Percentiles rank a stretch among this genome's conserved stretches.
phyloP scores from a whole-genome alignment of 768 basidiomycete species.

The Russula brevipes region DNA sequence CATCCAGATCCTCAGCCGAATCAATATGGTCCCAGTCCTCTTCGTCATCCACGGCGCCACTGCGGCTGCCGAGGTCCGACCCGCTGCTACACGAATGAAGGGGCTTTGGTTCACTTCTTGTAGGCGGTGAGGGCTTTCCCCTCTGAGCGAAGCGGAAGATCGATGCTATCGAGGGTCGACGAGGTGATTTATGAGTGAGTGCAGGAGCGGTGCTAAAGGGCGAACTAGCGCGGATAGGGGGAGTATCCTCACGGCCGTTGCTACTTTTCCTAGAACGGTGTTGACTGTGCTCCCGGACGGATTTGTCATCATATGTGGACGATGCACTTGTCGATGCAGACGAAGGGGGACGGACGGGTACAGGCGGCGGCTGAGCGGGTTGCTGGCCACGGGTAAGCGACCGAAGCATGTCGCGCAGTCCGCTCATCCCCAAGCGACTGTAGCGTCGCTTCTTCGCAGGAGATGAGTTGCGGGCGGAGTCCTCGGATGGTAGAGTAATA shows the following conservation, averaged over 20 bases:
- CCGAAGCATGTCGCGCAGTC: conserved; percentile 67
- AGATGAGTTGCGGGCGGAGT: conserved; percentile 36
- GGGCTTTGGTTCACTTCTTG: not conserved
- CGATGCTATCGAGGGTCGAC: conserved; percentile 75
- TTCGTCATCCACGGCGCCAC: conserved; percentile 44
- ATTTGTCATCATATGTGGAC: conserved; percentile 39
- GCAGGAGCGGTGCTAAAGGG: conserved; percentile 41
- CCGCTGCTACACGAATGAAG: conserved; percentile 23
- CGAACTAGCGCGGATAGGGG: conserved; percentile 39
- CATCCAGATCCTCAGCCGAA: conserved; percentile 56
- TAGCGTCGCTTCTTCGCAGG: conserved; percentile 47
- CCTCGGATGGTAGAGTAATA: conserved; percentile 69
- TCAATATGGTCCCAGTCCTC: conserved; percentile 85
- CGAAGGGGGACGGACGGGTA: conserved; percentile 28
- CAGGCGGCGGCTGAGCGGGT: conserved; percentile 29
- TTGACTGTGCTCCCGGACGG: conserved; percentile 12
- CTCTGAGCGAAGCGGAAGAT: conserved; percentile 71
- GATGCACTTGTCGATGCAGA: conserved; percentile 60
- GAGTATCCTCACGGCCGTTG: conserved; percentile 48
- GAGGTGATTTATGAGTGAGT: conserved; percentile 53
- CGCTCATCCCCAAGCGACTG: conserved; percentile 59
- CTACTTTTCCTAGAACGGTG: conserved; percentile 50
- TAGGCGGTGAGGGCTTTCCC: conserved; percentile 34
- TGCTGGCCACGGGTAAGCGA: conserved; percentile 52
- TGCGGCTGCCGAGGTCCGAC: conserved; percentile 29